Evolutionary conservation across 2,329 filamentous ascomycete species (phyloP).

Genomic region (Clonostachys byssicola): DNA sequence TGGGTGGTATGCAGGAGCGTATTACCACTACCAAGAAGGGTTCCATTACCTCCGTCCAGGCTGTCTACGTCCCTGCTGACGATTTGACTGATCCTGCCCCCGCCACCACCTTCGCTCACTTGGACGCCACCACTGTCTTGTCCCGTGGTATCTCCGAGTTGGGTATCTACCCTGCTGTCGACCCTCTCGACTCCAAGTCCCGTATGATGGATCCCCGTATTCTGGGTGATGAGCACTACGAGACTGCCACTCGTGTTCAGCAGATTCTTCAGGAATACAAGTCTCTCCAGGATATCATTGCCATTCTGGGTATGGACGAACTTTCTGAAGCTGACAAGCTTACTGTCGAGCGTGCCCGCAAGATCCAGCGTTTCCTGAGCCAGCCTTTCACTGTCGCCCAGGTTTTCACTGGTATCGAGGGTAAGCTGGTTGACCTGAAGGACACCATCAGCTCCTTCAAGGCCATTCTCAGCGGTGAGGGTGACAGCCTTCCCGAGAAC

Average conservation of each 20-base stretch:
- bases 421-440: constrained; percentile 96
- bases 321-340: constrained; percentile 99
- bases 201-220: constrained; percentile 99
- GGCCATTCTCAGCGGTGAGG: constrained; percentile 91
- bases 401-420: constrained; percentile 91
- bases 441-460: constrained; percentile 98
- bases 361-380: constrained; percentile 99
- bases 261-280: constrained; percentile 99
- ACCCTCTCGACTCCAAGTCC: constrained; percentile 98
- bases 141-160: constrained; percentile 99
- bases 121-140: constrained; percentile 99
- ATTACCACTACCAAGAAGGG: constrained; percentile 99
- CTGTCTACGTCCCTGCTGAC: constrained; percentile 99
- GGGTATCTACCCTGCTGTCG: constrained; percentile 99
- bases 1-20: constrained; percentile 99
- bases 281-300: constrained; percentile 99
- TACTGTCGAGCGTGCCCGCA: constrained; percentile 99
- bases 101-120: constrained; percentile 98
- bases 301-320: constrained; percentile 99
- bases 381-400: constrained; percentile 92
- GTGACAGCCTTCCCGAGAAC: constrained; percentile 92
- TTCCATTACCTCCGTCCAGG: constrained; percentile 99
- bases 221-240: constrained; percentile 96
- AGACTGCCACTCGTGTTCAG: constrained; percentile 90
- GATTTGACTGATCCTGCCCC: constrained; percentile 99